Evolutionary conservation across 108 stramenopile genomes (phyloP).

Genomic region (Nannochloropsis gaditana): DNA sequence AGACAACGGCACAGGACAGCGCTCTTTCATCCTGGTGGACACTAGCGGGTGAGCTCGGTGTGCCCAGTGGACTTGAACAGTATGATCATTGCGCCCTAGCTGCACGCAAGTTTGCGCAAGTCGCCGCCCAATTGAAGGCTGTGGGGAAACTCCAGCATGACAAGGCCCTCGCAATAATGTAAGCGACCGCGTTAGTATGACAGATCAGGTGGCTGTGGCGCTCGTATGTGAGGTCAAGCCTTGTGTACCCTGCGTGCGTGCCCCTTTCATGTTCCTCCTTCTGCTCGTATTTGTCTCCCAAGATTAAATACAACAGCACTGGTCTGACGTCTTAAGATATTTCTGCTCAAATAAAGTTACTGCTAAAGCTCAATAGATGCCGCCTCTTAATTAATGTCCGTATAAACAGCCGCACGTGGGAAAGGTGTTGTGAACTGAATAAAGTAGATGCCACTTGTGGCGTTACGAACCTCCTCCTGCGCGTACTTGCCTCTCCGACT

Average conservation of each 20-base stretch:
- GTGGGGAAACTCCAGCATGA: not conserved
- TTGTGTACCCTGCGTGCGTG: no score
- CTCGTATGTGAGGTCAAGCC: no score
- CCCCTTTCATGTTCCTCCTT: no score
- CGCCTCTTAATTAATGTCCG: not conserved
- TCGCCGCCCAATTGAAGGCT: not conserved
- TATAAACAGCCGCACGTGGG: not conserved
- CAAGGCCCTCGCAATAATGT: not conserved
- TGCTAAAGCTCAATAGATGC: not conserved
- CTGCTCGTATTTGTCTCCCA: no score
- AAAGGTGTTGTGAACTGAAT: not conserved
- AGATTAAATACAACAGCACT: no score
- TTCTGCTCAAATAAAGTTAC: not conserved
- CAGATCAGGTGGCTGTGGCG: no score
- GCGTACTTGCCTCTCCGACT: not conserved
- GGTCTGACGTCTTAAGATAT: no score
- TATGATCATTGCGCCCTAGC: not conserved
- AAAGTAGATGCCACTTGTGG: constrained; percentile 19
- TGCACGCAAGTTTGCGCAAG: not conserved
- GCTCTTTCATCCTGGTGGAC: no score
- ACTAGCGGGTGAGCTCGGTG: no score
- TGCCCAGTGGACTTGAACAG: not conserved
- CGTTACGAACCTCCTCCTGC: not conserved
- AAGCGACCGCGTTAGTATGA: not conserved
- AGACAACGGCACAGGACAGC: no score